Conservation (phyloP, 306 rosid genomes). For the Castanea crenata region DNA sequence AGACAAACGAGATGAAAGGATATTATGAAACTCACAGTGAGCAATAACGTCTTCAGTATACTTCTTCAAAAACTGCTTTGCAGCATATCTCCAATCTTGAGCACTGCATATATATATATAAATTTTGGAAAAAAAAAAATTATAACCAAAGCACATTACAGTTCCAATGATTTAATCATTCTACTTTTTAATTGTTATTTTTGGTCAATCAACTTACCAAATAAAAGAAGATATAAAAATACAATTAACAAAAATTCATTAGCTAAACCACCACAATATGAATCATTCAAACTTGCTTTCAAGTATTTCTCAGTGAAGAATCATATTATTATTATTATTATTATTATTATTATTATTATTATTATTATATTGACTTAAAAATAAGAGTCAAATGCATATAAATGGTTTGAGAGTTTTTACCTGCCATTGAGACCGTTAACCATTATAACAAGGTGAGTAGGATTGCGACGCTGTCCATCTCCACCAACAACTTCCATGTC, state of each 20-base stretch:
- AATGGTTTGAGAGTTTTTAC: constrained; percentile 14
- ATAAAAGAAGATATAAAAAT: too few species aligned
- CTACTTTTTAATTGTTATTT: too few species aligned
- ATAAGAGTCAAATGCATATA: neutral
- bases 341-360: neutral
- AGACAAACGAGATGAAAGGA: neutral
- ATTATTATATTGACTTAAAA: too few species aligned
- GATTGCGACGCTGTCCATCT: constrained; percentile 32
- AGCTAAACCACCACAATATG: too few species aligned
- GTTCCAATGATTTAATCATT: too few species aligned
- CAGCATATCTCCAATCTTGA: constrained; percentile 74
- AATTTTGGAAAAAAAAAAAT: neutral
- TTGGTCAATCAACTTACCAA: too few species aligned
- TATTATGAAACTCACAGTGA: constrained; percentile 60
- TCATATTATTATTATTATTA: neutral
- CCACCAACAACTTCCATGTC: constrained; percentile 58
- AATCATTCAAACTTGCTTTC: neutral
- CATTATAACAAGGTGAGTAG: constrained; percentile 68
- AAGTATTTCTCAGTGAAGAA: neutral
- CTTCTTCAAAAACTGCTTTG: constrained; percentile 54
- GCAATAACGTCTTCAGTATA: constrained; percentile 63
- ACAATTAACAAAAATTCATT: too few species aligned
- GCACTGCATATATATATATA: constrained; percentile 45
- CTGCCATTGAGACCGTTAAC: constrained; percentile 87
- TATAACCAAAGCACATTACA: too few species aligned